phyloP scores from a whole-genome alignment of 352 stramenopile species.

The Globisporangium yorkense region DNA sequence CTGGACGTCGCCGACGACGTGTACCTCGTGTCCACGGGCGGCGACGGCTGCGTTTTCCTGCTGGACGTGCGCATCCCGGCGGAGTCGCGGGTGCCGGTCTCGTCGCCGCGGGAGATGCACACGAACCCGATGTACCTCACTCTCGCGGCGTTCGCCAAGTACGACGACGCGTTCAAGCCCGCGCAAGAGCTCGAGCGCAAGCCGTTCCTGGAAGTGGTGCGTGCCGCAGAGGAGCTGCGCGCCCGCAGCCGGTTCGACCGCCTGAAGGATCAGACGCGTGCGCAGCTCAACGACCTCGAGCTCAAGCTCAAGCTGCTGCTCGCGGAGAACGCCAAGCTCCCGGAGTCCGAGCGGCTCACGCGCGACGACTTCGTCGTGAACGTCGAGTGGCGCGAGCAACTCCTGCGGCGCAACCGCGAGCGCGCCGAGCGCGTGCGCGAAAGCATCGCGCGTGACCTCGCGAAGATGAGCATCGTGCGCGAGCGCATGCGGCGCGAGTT shows the following conservation, averaged over 20 bases:
- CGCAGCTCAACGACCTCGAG: slow-evolving; percentile 56
- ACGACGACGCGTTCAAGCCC: slow-evolving; percentile 53
- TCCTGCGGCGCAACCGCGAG: slow-evolving; percentile 44
- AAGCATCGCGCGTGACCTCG: slow-evolving; percentile 63
- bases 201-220: slow-evolving; percentile 38
- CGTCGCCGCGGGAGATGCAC: slow-evolving; percentile 3
- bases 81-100: slow-evolving; percentile 14
- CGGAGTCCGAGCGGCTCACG: slow-evolving; percentile 59
- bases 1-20: slow-evolving; percentile 27
- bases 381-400: slow-evolving; percentile 52
- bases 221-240: slow-evolving; percentile 23
- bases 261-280: slow-evolving; percentile 60
- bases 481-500: slow-evolving; percentile 89
- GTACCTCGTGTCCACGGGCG: slow-evolving; percentile 53
- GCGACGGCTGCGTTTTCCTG: slow-evolving; percentile 59
- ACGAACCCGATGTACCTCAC: slow-evolving; percentile 61
- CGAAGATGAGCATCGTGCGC: slow-evolving; percentile 69
- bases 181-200: slow-evolving; percentile 30
- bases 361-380: slow-evolving; percentile 91
- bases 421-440: slow-evolving; percentile 56
- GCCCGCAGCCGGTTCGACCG: slow-evolving; percentile 58
- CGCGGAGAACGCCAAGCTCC: slow-evolving; percentile 58
- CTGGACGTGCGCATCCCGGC: slow-evolving; percentile 47
- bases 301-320: slow-evolving; percentile 63
- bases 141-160: slow-evolving; percentile 63